phyloP scores from a whole-genome alignment of 768 basidiomycete species.

The Plicaturopsis crispa region DNA sequence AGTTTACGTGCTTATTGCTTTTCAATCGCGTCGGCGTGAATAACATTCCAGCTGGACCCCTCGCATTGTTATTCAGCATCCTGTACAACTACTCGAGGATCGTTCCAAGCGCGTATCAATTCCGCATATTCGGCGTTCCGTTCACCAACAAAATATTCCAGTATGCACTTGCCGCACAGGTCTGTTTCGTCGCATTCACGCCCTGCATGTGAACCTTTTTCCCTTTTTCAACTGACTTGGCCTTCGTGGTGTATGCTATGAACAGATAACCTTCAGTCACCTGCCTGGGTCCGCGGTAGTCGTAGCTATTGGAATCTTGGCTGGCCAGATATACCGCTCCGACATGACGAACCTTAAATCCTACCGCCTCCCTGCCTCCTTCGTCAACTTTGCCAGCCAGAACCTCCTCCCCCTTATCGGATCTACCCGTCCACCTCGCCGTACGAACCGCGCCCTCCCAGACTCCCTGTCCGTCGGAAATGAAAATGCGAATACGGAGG shows the following conservation, averaged over 20 bases:
- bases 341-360: slow-evolving; percentile 73
- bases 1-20: slow-evolving; percentile 57
- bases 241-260: no score
- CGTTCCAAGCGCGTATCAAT: slow-evolving; percentile 70
- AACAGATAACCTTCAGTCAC: slow-evolving; percentile 69
- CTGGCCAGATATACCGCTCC: slow-evolving; percentile 77
- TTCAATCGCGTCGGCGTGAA: slow-evolving; percentile 66
- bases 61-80: slow-evolving; percentile 70
- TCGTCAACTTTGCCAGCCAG: slow-evolving; percentile 47
- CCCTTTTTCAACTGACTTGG: not conserved
- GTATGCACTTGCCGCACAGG: slow-evolving; percentile 70
- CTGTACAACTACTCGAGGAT: slow-evolving; percentile 79
- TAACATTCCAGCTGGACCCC: slow-evolving; percentile 67
- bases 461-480: slow-evolving; percentile 24
- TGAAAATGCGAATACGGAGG: slow-evolving; percentile 41
- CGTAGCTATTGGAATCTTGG: slow-evolving; percentile 55
- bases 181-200: slow-evolving; percentile 29
- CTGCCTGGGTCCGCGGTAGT: slow-evolving; percentile 59
- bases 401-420: slow-evolving; percentile 66
- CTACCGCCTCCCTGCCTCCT: slow-evolving; percentile 63
- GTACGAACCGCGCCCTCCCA: slow-evolving; percentile 70
- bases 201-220: not conserved
- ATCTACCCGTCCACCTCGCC: slow-evolving; percentile 50
- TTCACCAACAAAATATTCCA: slow-evolving; percentile 71
- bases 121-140: slow-evolving; percentile 65